Conservation (phyloP, 176 grass and related monocot species). For the Phoenix roebelenii region DNA sequence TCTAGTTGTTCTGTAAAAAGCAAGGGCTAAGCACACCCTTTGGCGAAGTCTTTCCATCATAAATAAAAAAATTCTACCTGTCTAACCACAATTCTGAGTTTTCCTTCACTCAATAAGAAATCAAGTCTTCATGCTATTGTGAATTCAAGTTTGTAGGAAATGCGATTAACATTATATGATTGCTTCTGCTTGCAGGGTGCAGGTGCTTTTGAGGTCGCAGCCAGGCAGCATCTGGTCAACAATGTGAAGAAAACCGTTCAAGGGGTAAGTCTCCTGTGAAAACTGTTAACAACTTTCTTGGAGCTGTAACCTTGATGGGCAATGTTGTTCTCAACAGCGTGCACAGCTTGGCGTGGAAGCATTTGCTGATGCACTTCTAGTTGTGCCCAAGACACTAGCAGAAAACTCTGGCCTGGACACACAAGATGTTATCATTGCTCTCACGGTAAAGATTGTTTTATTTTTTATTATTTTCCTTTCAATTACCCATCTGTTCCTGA, state of each 20-base stretch:
- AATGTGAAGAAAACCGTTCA: slow-evolving; percentile 90
- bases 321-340: slow-evolving; percentile 37
- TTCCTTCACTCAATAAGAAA: too few species aligned
- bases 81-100: too few species aligned
- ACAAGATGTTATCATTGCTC: slow-evolving; percentile 67
- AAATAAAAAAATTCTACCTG: too few species aligned
- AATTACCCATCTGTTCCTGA: too few species aligned
- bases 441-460: slow-evolving; percentile 32
- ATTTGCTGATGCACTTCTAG: slow-evolving; percentile 96
- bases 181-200: slow-evolving; percentile 43
- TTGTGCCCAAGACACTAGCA: slow-evolving; percentile 86
- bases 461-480: background rate
- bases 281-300: background rate
- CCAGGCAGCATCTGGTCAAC: slow-evolving; percentile 82
- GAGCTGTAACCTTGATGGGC: background rate
- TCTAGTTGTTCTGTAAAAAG: too few species aligned
- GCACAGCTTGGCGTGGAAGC: slow-evolving; percentile 91
- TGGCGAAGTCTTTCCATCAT: too few species aligned
- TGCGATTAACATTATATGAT: slow-evolving; percentile 3
- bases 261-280: slow-evolving; percentile 40
- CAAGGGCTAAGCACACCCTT: too few species aligned
- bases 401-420: slow-evolving; percentile 96
- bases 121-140: too few species aligned
- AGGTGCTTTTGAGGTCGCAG: slow-evolving; percentile 94
- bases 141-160: too few species aligned